phyloP scores from a whole-genome alignment of 805 yeast species.

The Kodamaea restingae region DNA sequence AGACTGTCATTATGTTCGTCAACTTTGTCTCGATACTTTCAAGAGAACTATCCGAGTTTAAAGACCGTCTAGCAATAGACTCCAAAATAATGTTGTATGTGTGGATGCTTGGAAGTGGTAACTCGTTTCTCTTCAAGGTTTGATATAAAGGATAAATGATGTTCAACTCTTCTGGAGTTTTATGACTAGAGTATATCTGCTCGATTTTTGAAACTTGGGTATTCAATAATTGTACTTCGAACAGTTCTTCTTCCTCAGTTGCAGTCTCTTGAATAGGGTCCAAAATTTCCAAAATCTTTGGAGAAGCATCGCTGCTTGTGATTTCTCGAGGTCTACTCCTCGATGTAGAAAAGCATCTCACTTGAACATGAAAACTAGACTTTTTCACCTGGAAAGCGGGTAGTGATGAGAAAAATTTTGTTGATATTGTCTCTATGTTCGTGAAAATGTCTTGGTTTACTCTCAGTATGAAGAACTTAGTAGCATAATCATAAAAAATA shows the following conservation, averaged over 20 bases:
- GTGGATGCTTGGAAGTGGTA: constrained; percentile 44
- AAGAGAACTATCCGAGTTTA: constrained; percentile 29
- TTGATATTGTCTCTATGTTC: constrained; percentile 23
- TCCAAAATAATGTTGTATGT: constrained; percentile 51
- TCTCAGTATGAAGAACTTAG: constrained; percentile 26
- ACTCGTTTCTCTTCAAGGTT: constrained; percentile 35
- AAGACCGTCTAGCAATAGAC: constrained; percentile 49
- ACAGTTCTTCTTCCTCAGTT: constrained; percentile 9
- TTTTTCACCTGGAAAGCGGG: constrained; percentile 9
- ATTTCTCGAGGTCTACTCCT: not conserved
- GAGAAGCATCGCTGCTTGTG: not conserved
- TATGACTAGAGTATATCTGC: constrained; percentile 14
- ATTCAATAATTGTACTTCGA: constrained; percentile 17
- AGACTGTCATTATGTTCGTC: constrained; percentile 60
- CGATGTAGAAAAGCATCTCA: constrained; percentile 10
- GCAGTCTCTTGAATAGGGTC: not conserved
- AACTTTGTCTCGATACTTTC: constrained; percentile 53
- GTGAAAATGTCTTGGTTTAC: constrained; percentile 28
- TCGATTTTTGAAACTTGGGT: constrained; percentile 20
- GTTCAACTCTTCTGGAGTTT: constrained; percentile 23
- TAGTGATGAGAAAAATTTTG: constrained; percentile 19
- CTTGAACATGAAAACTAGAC: constrained; percentile 4
- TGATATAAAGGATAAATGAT: constrained; percentile 39
- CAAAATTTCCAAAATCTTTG: constrained; percentile 1
- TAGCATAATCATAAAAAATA: constrained; percentile 10